These are phyloP conservation scores for Akanthomyces muscarius DNA, from an alignment of 2,329 filamentous ascomycete species.

Conservation along the genomic window DNA sequence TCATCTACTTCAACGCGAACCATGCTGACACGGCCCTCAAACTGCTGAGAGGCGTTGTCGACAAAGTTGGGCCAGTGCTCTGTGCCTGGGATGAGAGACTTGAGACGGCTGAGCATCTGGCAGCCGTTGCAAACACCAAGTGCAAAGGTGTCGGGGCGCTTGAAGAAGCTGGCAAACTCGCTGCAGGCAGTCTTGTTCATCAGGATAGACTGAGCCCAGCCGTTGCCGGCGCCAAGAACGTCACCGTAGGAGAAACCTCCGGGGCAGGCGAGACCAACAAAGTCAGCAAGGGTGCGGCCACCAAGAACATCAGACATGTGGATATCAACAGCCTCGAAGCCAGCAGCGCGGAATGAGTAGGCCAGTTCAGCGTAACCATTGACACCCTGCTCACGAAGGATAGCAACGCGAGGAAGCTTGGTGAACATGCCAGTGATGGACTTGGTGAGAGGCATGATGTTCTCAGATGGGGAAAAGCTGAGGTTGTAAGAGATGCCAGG, in stretches of 20 bases:
- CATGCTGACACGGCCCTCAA: conserved; percentile 85
- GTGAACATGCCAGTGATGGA: conserved; percentile 50
- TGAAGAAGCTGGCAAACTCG: conserved; percentile 83
- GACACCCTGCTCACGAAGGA: conserved; percentile 91
- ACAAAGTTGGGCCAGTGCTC: conserved; percentile 82
- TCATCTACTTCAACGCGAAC: conserved; percentile 64
- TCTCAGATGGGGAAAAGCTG: conserved; percentile 74
- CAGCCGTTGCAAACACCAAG: conserved; percentile 97
- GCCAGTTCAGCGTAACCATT: conserved; percentile 98
- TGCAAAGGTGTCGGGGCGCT: conserved; percentile 81
- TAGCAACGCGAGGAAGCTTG: conserved; percentile 71
- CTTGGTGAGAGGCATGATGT: conserved; percentile 58
- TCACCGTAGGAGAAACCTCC: conserved; percentile 96
- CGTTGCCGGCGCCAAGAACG: conserved; percentile 81
- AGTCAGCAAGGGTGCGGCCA: conserved; percentile 74
- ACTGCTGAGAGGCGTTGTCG: conserved; percentile 79
- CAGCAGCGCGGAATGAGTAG: conserved; percentile 86
- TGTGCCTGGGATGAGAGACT: conserved; percentile 81
- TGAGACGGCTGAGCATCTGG: conserved; percentile 80
- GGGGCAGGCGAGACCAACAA: conserved; percentile 87
- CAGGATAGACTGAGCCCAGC: conserved; percentile 92
- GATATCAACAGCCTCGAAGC: conserved; percentile 87
- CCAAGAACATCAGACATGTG: conserved; percentile 93
- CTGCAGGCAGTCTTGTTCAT: conserved; percentile 71
- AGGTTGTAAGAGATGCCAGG: conserved; percentile 83